Base-by-base conservation (phyloP, 73 alveolate species). In the Blepharisma japonicum region DNA sequence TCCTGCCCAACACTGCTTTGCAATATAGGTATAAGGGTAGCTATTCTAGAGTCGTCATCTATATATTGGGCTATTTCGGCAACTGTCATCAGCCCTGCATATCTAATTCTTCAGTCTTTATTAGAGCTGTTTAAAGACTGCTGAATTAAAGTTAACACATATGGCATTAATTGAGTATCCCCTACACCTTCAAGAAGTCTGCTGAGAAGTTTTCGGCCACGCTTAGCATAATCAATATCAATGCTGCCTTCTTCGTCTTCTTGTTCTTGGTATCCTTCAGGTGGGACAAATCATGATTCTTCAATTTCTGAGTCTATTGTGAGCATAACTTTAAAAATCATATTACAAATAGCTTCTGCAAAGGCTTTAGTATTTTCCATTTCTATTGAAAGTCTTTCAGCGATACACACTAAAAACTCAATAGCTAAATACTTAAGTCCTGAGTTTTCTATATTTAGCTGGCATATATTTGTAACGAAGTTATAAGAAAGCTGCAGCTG, bases 121-220 rank as follows among this genome's bases (percentile, higher is more conserved):
- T 84, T 81, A n/a, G 18, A 53, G 84, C 82, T 86, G 46, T 68
- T 56, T 21, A 86, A 48, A 20, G 93, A 81, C 6, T 76, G 70
- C 77, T 72, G 55, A 46, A 86, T 85, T 5, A 86, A 50, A 42
- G 32, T 55, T 23, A 61, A 45, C 55, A 32, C 42, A 32, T 32
- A 32, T 1, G 95, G 92, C 45, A 83, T 83, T 83, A 77, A 81
- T 45, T 45, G 55, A 49, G 84, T 94, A 6, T 80, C 84, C 21
- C 96, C 98, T 20, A 88, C 76, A 68, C 90, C 71, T 7, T 86
- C 81, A 18, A 87, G 76, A 67, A 90, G 84, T 85, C 98, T 87
- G 77, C 90, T 95, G 56, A 93, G 83, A 76, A 81, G 76, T 46
- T 83, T 78, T 82, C 83, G 81, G 23, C 96, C 91, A 79, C 90